Percentiles rank a stretch among this genome's conserved stretches.
Conservation (phyloP, 1,284 basidiomycete species). For the Waitea zeae region DNA sequence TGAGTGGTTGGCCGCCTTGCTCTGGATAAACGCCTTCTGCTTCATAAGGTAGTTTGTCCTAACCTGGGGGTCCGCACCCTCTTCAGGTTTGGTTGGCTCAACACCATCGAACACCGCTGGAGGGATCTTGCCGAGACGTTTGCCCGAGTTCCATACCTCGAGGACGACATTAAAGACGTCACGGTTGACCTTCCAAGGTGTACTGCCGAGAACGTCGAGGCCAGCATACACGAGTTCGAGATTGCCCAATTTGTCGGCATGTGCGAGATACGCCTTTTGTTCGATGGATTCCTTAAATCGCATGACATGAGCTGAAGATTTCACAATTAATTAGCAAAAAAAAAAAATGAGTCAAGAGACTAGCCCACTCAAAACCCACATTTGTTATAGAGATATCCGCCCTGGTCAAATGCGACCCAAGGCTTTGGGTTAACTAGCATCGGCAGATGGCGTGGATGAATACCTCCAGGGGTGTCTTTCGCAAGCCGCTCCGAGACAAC, state of each 20-base stretch:
- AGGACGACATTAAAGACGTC: slow-evolving; percentile 58
- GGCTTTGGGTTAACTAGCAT: slow-evolving; percentile 90
- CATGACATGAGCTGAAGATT: slow-evolving; percentile 52
- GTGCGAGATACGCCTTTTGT: slow-evolving; percentile 67
- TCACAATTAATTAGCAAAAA: slow-evolving; percentile 1
- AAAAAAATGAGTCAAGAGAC: slow-evolving; percentile 1
- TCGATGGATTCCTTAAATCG: slow-evolving; percentile 87
- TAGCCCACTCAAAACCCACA: slow-evolving; percentile 30
- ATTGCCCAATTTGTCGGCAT: slow-evolving; percentile 60
- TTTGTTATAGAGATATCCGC: slow-evolving; percentile 72
- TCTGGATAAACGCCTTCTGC: slow-evolving; percentile 42
- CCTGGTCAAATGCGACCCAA: slow-evolving; percentile 69
- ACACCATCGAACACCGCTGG: slow-evolving; percentile 40
- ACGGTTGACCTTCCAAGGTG: slow-evolving; percentile 85
- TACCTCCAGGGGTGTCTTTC: slow-evolving; percentile 61
- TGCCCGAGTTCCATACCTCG: slow-evolving; percentile 72
- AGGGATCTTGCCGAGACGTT: slow-evolving; percentile 63
- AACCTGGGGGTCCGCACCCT: slow-evolving; percentile 49
- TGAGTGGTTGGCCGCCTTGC: slow-evolving; percentile 70
- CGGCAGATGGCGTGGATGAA: slow-evolving; percentile 89
- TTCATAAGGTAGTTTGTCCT: slow-evolving; percentile 43
- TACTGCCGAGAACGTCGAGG: slow-evolving; percentile 81
- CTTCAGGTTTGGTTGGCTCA: slow-evolving; percentile 45
- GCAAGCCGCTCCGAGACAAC: slow-evolving; percentile 67
- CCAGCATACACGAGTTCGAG: slow-evolving; percentile 81